Evolutionary conservation across 768 basidiomycete species (phyloP), one percentile per base, ranked within the genome.

Genomic region (Auriscalpium orientale): DNA sequence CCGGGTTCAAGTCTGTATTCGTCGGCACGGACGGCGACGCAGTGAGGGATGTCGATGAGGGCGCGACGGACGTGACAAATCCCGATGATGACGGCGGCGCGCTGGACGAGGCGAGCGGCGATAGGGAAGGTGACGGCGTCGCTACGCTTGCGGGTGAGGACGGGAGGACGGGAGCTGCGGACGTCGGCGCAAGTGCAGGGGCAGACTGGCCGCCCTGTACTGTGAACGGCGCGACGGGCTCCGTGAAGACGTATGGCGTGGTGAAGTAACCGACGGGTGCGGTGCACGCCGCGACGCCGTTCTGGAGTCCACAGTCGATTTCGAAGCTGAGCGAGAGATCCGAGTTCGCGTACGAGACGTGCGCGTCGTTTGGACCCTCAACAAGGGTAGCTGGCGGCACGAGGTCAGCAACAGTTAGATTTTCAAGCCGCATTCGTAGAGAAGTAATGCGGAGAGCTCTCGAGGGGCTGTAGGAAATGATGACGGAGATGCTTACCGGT

Each of bases 321-420:
- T 57, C 56, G 21, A 57, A 18, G 18, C 34, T 44, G 9, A 49
- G 0, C 35, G 56, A 53, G 9, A 49, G 8, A 3, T 40, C 21
- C 6, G 35, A 1, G 8, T 57, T 53, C n/a, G 33, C 33, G n/a
- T 53, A 53, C 3, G n/a, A 28, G 15, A 57, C n/a, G 33, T 57
- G 56, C 21, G 56, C 51, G 15, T 57, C 51, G 37, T 15, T 43
- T 9, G 56, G 51, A 15, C 56, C 46, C 18, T 57, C 51, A 20
- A 57, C 38, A 2, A 57, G 51, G 13, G 56, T 57, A 12, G 56
- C 56, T 57, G 15, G 15, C 18, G 5, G 35, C 0, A 54, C n/a
- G n/a, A 3, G 11, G 12, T 16, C 51, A 52, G 28, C 11, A 18
- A 12, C 12, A 22, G 13, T 20, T n/a, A 47, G 8, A n/a, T n/a